Base-by-base conservation (phyloP, 2,329 filamentous ascomycete genomes). In the Balansia obtecta region DNA sequence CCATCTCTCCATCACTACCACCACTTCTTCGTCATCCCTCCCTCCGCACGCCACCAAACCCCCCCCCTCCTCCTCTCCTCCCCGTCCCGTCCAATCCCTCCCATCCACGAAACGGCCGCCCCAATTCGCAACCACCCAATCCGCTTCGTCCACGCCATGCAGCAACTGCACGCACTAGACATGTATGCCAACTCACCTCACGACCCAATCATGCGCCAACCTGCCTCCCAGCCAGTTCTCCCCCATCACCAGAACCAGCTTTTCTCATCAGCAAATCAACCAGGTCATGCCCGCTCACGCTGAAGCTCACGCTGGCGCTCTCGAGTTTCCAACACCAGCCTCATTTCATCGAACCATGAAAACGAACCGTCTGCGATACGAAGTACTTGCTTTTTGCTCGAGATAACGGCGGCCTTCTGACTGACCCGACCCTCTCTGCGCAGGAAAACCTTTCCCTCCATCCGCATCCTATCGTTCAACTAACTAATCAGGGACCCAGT, bases 81-180 rank as follows among this genome's bases (percentile, higher is more conserved):
- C 32, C 11, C 45, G 20, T 46, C 45, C 30, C 40, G 18, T 40
- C 48, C 58, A 58, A 58, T 57, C 56, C 57, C 49, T 48, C 50
- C 47, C 51, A 46, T 52, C 55, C 56, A 55, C 56, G 53, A 55
- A 51, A 53, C 49, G 39, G 50, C 51, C 49, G 39, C 48, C 51
- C 5, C 45, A 40, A 49, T 49, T 49, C 44, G 47, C 41, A 49
- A 11, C 53, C 30, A 52, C 49, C 58, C 58, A 60, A 61, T 62
- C 60, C 55, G 52, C 52, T 46, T 54, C 56, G 51, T 58, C 60
- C 60, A 62, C 60, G 60, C 60, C 58, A 56, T 55, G 53, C 54
- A 46, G 48, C 22, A 43, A 54, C 55, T 50, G 53, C 56, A 54
- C 52, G 54, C 56, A 53, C 48, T 47, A 52, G 57, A 34, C 20